These are phyloP conservation scores for Puccinia brachypodii DNA, from an alignment of 1,284 basidiomycete species.

Conservation along the genomic window DNA sequence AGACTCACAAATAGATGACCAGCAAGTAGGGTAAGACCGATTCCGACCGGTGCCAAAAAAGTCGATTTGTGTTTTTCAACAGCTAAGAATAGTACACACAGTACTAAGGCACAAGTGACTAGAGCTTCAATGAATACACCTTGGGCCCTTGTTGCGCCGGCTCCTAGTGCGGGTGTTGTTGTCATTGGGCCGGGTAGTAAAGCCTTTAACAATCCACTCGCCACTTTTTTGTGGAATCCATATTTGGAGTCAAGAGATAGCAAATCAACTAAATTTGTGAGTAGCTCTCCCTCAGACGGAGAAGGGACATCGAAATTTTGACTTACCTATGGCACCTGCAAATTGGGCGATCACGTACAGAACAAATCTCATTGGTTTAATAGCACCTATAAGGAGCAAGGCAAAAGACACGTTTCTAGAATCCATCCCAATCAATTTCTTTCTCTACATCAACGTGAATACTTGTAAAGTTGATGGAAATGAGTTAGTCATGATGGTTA, in stretches of 20 bases:
- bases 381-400: slow-evolving; percentile 48
- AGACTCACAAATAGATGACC: slow-evolving; percentile 64
- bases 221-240: background rate
- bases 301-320: background rate
- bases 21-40: slow-evolving; percentile 69
- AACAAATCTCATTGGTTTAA: slow-evolving; percentile 49
- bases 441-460: background rate
- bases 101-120: slow-evolving; percentile 34
- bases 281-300: background rate
- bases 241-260: background rate
- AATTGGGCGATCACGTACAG: slow-evolving; percentile 50
- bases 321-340: slow-evolving; percentile 29
- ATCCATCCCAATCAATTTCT: slow-evolving; percentile 43
- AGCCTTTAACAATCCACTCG: slow-evolving; percentile 16
- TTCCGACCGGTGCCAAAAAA: slow-evolving; percentile 72
- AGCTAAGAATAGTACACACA: slow-evolving; percentile 41
- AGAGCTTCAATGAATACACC: slow-evolving; percentile 44
- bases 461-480: background rate
- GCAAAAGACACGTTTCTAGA: slow-evolving; percentile 49
- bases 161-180: slow-evolving; percentile 30
- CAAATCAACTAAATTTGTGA: too few species aligned
- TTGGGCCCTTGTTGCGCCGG: slow-evolving; percentile 24
- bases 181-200: slow-evolving; percentile 40
- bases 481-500: background rate
- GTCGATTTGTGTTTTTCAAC: slow-evolving; percentile 64